These are phyloP conservation scores for Davidsoniella australis DNA, from an alignment of 2,329 filamentous ascomycete genomes.

Conservation along the genomic window DNA sequence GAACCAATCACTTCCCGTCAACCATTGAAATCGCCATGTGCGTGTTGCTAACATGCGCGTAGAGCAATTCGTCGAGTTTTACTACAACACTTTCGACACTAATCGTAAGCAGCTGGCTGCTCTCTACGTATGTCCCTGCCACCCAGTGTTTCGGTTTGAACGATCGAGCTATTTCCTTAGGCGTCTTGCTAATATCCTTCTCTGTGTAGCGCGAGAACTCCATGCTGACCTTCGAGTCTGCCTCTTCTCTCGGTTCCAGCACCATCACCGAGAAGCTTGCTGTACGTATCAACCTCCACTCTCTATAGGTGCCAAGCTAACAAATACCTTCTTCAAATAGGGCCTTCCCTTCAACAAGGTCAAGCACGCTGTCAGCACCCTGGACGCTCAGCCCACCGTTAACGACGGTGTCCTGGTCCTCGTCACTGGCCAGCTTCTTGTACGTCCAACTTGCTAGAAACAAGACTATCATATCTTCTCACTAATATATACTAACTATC, in stretches of 20 bases:
- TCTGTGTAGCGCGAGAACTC: slow-evolving; percentile 55
- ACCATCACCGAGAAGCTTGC: slow-evolving; percentile 65
- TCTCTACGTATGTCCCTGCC: slow-evolving; percentile 57
- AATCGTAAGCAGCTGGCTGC: slow-evolving; percentile 45
- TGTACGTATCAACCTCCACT: slow-evolving; percentile 32
- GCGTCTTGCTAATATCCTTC: neutral
- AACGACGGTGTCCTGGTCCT: slow-evolving; percentile 64
- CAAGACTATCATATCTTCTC: neutral
- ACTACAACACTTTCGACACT: slow-evolving; percentile 74
- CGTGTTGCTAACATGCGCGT: neutral
- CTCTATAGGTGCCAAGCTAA: neutral
- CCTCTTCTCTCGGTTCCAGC: slow-evolving; percentile 43
- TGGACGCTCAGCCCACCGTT: slow-evolving; percentile 64
- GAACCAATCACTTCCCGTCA: neutral
- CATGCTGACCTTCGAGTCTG: slow-evolving; percentile 83
- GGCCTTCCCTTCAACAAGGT: slow-evolving; percentile 66
- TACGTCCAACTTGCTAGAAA: slow-evolving; percentile 27
- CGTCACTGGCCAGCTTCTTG: slow-evolving; percentile 72
- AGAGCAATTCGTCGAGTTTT: slow-evolving; percentile 83
- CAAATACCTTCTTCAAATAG: slow-evolving; percentile 26
- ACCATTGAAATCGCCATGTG: neutral
- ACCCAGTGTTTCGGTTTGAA: neutral
- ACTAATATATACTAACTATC: neutral
- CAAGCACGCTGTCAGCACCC: slow-evolving; percentile 56
- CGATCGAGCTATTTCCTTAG: neutral